Base-by-base conservation (phyloP, 805 yeast species). In the Zygotorulaspora danielsina region DNA sequence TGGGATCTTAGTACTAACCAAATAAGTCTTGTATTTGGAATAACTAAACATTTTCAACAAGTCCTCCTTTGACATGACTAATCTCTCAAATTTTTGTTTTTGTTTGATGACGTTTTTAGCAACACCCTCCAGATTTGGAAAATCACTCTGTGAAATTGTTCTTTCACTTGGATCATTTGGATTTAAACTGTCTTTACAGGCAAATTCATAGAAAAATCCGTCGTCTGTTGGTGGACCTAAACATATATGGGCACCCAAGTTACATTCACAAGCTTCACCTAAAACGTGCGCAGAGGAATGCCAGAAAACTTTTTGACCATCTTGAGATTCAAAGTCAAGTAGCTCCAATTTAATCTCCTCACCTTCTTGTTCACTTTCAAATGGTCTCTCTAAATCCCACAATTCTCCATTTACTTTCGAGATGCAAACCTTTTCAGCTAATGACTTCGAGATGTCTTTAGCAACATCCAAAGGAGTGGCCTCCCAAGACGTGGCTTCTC, bases 251-350 rank as follows among this genome's bases (percentile, higher is more conserved):
- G 95, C 94, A 52, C 97, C 97, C 63, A 82, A 72, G 65, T 87
- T 93, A 65, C 96, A 83, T 70, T 93, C 98, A 71, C 96, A 84
- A 34, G 97, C 90, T 71, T 93, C 98, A 68, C 98, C 98, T 54
- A 93, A 71, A 39, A 93, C 90, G 68, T 93, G 98, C 38, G 98
- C 98, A 51, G 96, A 84, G 2, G 98, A 93, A 66, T 93, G 98
- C 98, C 98, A 93, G 70, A 93, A 93, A 24, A 90, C 97, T 50
- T 80, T 79, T 63, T 82, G 86, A 66, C 97, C 98, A 59, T 89
- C 97, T n/a, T 84, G 84, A 45, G 86, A 73, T 27, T 87, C 95
- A 57, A 93, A 93, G 61, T 89, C 97, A 61, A 87, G 76, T 57
- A 88, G 81, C 63, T 87, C 93, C 48, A 93, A 70, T 37, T 57